Evolutionary conservation across 768 basidiomycete species (phyloP).

Genomic region (Clavaria fumosa): DNA sequence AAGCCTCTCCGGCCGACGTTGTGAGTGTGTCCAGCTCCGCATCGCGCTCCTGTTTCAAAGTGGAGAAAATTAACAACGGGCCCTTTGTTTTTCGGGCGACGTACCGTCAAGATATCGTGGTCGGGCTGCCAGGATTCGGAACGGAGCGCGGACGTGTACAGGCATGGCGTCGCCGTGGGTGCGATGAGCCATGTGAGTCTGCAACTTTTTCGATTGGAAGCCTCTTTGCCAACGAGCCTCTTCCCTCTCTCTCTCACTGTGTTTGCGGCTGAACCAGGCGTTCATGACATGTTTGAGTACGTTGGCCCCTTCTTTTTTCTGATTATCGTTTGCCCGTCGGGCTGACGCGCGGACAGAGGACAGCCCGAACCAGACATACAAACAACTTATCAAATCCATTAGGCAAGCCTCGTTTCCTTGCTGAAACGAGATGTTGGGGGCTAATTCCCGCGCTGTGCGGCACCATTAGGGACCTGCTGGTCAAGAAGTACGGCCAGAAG

Average conservation of each 20-base stretch:
- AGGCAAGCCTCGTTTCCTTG: conserved; percentile 23
- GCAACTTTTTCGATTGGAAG: background rate
- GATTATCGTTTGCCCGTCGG: background rate
- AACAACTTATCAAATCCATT: conserved; percentile 40
- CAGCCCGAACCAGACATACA: conserved; percentile 48
- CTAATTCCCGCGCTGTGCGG: background rate
- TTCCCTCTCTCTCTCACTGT: conserved; percentile 1
- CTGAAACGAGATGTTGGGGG: background rate
- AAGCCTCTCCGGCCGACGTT: conserved; percentile 58
- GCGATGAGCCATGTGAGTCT: conserved; percentile 63
- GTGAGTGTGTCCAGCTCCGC: conserved; percentile 19
- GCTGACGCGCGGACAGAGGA: conserved; percentile 16
- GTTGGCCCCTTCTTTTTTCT: conserved; percentile 8
- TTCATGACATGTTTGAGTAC: conserved; percentile 38
- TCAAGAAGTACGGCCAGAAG: conserved; percentile 49
- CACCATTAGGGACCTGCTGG: conserved; percentile 31
- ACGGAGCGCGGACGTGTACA: conserved; percentile 58
- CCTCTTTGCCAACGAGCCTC: too few species aligned
- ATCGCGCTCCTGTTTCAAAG: too few species aligned
- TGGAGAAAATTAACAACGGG: background rate
- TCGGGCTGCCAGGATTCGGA: conserved; percentile 58
- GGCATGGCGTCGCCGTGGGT: conserved; percentile 49
- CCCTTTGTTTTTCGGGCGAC: too few species aligned
- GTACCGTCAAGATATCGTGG: conserved; percentile 48
- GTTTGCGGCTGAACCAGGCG: conserved; percentile 27